A percentile compares a stretch with the other conserved stretches of the same genome.
Evolutionary conservation across 495 filamentous ascomycete genomes (phyloP).

Genomic region (Neurospora discreta): DNA sequence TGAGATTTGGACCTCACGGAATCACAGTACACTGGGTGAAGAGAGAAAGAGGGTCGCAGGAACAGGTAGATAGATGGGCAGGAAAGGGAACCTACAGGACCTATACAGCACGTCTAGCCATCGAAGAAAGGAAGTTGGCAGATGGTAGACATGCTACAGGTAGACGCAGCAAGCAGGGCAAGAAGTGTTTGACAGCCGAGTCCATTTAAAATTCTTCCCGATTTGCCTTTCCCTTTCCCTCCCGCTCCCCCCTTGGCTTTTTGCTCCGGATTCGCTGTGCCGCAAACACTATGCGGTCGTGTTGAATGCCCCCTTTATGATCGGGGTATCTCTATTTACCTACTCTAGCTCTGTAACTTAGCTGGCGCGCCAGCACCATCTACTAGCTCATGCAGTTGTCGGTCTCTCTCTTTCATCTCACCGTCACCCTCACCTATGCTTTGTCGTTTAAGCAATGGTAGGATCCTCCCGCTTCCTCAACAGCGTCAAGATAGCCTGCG

Average conservation of each 20-base stretch:
- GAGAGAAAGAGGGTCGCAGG: neutral
- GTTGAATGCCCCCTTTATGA: neutral
- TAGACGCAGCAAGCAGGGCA: neutral
- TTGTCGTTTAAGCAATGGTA: slow-evolving; percentile 20
- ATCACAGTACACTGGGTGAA: neutral
- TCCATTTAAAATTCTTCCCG: neutral
- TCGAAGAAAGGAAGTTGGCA: neutral
- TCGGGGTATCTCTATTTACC: neutral
- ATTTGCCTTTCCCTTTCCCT: neutral
- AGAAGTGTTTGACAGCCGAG: neutral
- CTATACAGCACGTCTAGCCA: neutral
- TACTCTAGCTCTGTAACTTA: neutral
- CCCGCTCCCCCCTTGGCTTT: neutral
- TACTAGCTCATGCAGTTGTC: neutral
- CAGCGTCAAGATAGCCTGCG: slow-evolving; percentile 61
- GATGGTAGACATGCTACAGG: neutral
- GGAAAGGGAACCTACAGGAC: neutral
- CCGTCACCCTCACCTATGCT: neutral
- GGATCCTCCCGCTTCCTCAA: slow-evolving; percentile 40
- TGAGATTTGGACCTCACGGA: neutral
- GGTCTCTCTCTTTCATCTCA: neutral
- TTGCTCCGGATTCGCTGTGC: neutral
- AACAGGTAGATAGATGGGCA: neutral
- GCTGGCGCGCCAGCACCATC: neutral
- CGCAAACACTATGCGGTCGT: neutral